Evolutionary conservation across 306 rosid genomes (phyloP).

Genomic region (Sophora flavescens): DNA sequence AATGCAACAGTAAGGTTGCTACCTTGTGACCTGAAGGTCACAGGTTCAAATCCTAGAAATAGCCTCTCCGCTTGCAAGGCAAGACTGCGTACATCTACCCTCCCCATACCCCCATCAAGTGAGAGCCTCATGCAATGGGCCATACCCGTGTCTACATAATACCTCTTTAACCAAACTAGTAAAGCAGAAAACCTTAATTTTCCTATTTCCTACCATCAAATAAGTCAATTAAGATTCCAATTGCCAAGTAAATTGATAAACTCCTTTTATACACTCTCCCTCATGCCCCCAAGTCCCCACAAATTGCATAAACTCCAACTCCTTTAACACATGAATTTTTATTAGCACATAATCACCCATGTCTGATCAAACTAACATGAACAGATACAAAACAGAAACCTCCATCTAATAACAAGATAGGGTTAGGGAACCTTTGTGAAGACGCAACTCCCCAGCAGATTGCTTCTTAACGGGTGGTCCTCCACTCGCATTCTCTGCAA

Average conservation of each 20-base stretch:
- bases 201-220: background rate
- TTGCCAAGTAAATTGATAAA: background rate
- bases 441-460: conserved; percentile 83
- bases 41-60: no score
- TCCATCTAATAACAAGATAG: conserved; percentile 10
- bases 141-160: background rate
- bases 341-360: background rate
- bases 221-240: background rate
- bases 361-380: background rate
- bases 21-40: no score
- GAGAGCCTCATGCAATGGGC: no score
- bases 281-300: background rate
- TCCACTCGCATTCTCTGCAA: conserved; percentile 69
- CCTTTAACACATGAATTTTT: background rate
- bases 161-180: background rate
- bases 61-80: no score
- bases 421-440: conserved; percentile 63
- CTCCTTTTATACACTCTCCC: background rate
- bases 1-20: no score
- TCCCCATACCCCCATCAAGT: no score
- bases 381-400: conserved; percentile 1
- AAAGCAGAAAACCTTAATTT: background rate
- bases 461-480: conserved; percentile 74
- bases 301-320: background rate
- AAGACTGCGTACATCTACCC: no score